Evolutionary conservation across 495 filamentous ascomycete species (phyloP), one percentile per base, ranked within the genome.

Genomic region (Rostrohypoxylon terebratum): DNA sequence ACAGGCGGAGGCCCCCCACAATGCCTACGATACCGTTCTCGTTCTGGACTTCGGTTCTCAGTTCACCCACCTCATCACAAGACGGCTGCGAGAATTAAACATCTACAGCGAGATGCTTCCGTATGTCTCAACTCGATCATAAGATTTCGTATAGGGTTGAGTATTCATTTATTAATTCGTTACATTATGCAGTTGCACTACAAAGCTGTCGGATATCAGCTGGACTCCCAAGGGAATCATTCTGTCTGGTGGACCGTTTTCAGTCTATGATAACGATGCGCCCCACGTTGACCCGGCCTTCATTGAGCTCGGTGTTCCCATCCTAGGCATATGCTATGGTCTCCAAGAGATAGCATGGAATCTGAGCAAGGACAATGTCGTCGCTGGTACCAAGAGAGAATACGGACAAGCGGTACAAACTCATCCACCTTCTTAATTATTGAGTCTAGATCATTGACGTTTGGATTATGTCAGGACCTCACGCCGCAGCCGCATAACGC

Each of bases 31-130:
- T 77, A 92, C 89, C 51, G 87, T 91, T 71, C 81, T 92, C 63
- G 84, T 88, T 60, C 82, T 92, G 63, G 89, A 92, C 78, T 91
- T 91, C 72, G 90, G 90, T 72, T 69, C 83, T 83, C 89, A 91
- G 79, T 92, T 88, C 59, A 88, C 87, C 3, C 93, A 94, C 74
- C 85, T 96, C 14, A 95, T 96, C 75, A 89, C 88, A 2, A 86
- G 93, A 34, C 89, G 92, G 51, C 86, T 96, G 13, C 86, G 93
- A 71, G 89, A 90, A 48, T 85, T 97, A 82, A 91, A 92, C 84
- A 87, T 98, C 78, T 97, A 92, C 85, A 88, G 88, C 44, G 95
- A 98, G 83, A 92, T 98, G 90, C 88, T 97, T 50, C 94, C 94
- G 55, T 66, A 51, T 3, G 63, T 59, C 4, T 36, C n/a, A 9